Conservation (phyloP, 306 rosid genomes). For the Leucaena leucocephala region DNA sequence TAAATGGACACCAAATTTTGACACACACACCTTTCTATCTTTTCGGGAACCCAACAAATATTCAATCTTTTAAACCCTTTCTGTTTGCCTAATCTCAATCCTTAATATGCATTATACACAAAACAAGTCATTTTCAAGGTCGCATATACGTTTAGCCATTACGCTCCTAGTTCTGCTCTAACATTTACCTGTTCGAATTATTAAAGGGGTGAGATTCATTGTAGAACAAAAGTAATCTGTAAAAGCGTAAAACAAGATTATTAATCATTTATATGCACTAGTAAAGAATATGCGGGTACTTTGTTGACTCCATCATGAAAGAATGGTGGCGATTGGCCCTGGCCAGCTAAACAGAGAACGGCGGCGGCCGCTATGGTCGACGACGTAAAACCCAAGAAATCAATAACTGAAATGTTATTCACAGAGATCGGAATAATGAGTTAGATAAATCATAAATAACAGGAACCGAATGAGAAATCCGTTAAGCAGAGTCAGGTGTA, state of each 20-base stretch:
- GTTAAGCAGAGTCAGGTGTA: not conserved
- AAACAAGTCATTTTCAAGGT: not conserved
- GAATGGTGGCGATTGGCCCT: constrained; percentile 10
- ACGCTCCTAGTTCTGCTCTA: not conserved
- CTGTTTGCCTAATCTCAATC: not conserved
- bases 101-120: not conserved
- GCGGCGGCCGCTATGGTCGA: constrained; percentile 79
- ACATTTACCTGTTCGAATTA: not conserved
- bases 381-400: constrained; percentile 62
- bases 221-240: not conserved
- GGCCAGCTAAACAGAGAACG: constrained; percentile 53
- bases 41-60: not conserved
- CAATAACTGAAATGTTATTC: constrained; percentile 46
- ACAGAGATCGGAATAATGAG: not conserved
- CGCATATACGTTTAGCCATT: not conserved
- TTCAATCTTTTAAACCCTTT: not conserved
- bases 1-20: constrained; percentile 17
- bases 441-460: not conserved
- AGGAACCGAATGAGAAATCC: not conserved
- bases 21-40: not conserved
- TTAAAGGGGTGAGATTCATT: not conserved
- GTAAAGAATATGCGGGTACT: constrained; percentile 30
- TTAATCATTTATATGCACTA: not conserved
- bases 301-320: constrained; percentile 48
- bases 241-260: not conserved